These are phyloP conservation scores for Tulasnella sp. DNA, from an alignment of 768 basidiomycete species.

Conservation along the genomic window DNA sequence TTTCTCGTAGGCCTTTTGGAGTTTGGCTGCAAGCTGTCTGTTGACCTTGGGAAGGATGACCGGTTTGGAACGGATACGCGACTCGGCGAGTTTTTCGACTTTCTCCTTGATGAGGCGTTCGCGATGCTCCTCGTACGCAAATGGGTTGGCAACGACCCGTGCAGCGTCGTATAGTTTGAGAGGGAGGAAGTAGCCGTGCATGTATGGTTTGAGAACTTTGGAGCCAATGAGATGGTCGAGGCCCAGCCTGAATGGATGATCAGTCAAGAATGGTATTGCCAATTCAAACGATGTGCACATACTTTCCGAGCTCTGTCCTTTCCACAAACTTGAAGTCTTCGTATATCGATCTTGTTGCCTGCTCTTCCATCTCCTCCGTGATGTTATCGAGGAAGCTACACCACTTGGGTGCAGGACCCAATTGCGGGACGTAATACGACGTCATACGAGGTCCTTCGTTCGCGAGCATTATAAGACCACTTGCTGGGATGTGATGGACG, in stretches of 20 bases:
- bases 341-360: slow-evolving; percentile 64
- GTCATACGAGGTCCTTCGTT: slow-evolving; percentile 97
- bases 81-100: slow-evolving; percentile 88
- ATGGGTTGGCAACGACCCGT: slow-evolving; percentile 89
- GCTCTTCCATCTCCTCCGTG: slow-evolving; percentile 96
- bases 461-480: slow-evolving; percentile 80
- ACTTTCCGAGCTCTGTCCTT: slow-evolving; percentile 73
- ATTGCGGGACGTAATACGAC: slow-evolving; percentile 87
- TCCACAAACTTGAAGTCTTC: slow-evolving; percentile 98
- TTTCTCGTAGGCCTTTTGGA: slow-evolving; percentile 30
- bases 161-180: slow-evolving; percentile 94
- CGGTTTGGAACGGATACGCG: slow-evolving; percentile 76
- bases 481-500: slow-evolving; percentile 77
- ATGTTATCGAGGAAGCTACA: slow-evolving; percentile 96
- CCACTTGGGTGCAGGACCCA: slow-evolving; percentile 95
- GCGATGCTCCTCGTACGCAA: slow-evolving; percentile 87
- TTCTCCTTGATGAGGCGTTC: slow-evolving; percentile 78
- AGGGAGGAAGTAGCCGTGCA: slow-evolving; percentile 98
- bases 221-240: slow-evolving; percentile 91
- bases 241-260: slow-evolving; percentile 50
- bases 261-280: neutral
- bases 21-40: slow-evolving; percentile 76
- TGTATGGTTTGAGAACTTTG: slow-evolving; percentile 92
- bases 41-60: slow-evolving; percentile 51
- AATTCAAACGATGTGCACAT: slow-evolving; percentile 1